Percentiles rank a stretch among this genome's conserved stretches.
Conservation (phyloP, 169 alveolate genomes). For the Plasmodium cynomolgi region DNA sequence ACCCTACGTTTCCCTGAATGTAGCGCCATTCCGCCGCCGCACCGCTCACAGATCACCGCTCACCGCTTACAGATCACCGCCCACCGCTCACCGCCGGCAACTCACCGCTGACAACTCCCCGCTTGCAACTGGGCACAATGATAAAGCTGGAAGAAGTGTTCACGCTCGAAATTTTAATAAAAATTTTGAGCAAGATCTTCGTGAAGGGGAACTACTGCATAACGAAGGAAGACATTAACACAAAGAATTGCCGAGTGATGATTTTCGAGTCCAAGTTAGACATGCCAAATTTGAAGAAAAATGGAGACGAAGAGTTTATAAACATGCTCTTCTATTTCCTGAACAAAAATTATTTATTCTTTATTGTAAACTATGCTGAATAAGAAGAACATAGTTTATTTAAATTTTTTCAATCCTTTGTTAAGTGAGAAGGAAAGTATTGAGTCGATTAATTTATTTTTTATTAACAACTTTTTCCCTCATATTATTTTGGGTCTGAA, state of each 20-base stretch:
- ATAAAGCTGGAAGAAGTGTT: constrained; percentile 47
- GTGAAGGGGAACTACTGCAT: constrained; percentile 46
- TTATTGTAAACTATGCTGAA: constrained; percentile 61
- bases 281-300: neutral
- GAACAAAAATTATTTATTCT: constrained; percentile 64
- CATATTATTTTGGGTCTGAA: constrained; percentile 64
- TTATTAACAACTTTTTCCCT: constrained; percentile 63
- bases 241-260: constrained; percentile 41
- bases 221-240: constrained; percentile 59
- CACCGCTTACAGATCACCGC: neutral
- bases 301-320: constrained; percentile 28
- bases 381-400: constrained; percentile 51
- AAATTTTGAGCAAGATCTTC: constrained; percentile 51
- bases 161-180: constrained; percentile 60
- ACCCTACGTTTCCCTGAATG: neutral
- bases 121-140: neutral
- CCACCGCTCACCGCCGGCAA: neutral
- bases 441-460: constrained; percentile 55
- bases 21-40: neutral
- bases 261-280: constrained; percentile 38
- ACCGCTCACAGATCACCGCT: neutral
- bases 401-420: constrained; percentile 59
- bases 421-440: constrained; percentile 54
- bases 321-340: constrained; percentile 59
- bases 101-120: neutral